These are phyloP conservation scores for Bryopsis sp. DNA, from an alignment of 139 green algal genomes.

Conservation along the genomic window DNA sequence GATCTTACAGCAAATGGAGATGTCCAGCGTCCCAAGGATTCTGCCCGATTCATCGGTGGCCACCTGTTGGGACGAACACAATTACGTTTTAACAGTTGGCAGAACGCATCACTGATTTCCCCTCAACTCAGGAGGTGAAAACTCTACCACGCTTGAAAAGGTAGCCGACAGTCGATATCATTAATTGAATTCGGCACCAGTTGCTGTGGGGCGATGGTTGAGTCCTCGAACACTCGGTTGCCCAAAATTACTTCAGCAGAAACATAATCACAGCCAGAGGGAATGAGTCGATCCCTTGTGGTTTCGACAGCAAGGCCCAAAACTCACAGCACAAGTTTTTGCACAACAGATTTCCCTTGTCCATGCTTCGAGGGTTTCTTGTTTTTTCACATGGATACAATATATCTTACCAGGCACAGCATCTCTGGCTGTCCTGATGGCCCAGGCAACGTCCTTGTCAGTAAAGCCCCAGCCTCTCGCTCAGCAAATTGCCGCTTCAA, in stretches of 20 bases:
- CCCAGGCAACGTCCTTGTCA: neutral
- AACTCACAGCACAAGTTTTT: neutral
- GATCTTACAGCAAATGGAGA: neutral
- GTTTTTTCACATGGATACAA: neutral
- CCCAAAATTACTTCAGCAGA: neutral
- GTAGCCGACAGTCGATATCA: neutral
- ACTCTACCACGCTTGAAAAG: neutral
- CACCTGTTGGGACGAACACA: neutral
- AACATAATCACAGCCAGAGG: neutral
- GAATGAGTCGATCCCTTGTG: neutral
- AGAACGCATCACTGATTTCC: neutral
- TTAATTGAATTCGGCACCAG: neutral
- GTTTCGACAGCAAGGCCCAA: neutral
- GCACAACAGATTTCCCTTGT: neutral
- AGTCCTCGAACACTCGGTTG: neutral
- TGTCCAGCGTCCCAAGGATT: neutral
- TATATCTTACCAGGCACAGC: neutral
- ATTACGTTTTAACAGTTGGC: neutral
- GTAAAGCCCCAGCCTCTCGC: neutral
- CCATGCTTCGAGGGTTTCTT: neutral
- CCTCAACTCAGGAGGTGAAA: neutral
- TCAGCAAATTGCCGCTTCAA: neutral
- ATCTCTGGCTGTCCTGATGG: neutral
- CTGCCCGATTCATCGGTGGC: neutral
- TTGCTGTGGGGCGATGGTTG: neutral